A percentile compares a stretch with the other conserved stretches of the same genome.
phyloP scores from a whole-genome alignment of 192 early-diverging fungal genomes.

The Rhizophagus sp. region DNA sequence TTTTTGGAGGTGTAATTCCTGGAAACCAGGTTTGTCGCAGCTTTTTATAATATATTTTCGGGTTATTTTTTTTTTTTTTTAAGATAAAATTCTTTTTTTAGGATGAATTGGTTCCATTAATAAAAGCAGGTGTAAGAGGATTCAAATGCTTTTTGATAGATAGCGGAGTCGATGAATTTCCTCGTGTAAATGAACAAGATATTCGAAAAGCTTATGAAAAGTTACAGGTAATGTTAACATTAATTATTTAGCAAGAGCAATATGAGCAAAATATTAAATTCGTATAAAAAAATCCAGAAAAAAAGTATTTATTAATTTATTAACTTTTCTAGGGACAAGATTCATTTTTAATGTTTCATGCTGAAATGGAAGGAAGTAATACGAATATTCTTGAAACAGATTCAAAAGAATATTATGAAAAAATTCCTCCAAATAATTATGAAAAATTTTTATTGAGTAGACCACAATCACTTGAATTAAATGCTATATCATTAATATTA shows the following conservation, averaged over 20 bases:
- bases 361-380: slow-evolving; percentile 58
- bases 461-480: slow-evolving; percentile 69
- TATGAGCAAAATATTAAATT: too few relatives aligned
- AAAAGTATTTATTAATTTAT: too few relatives aligned
- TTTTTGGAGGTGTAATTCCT: slow-evolving; percentile 80
- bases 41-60: not conserved
- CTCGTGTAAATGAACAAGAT: slow-evolving; percentile 71
- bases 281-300: too few relatives aligned
- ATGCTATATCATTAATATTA: slow-evolving; percentile 74
- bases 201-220: slow-evolving; percentile 67
- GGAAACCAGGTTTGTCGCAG: slow-evolving; percentile 50
- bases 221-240: slow-evolving; percentile 42
- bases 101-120: slow-evolving; percentile 62
- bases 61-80: not conserved
- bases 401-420: slow-evolving; percentile 41
- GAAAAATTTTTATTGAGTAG: slow-evolving; percentile 69
- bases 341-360: slow-evolving; percentile 77
- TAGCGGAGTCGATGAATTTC: slow-evolving; percentile 83
- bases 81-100: not conserved
- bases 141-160: slow-evolving; percentile 88
- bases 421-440: slow-evolving; percentile 57
- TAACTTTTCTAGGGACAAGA: slow-evolving; percentile 25
- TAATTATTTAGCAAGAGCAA: not conserved
- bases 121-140: slow-evolving; percentile 69
- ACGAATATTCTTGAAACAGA: slow-evolving; percentile 28